phyloP scores from a whole-genome alignment of 1,284 basidiomycete species.

The Naganishia albida region DNA sequence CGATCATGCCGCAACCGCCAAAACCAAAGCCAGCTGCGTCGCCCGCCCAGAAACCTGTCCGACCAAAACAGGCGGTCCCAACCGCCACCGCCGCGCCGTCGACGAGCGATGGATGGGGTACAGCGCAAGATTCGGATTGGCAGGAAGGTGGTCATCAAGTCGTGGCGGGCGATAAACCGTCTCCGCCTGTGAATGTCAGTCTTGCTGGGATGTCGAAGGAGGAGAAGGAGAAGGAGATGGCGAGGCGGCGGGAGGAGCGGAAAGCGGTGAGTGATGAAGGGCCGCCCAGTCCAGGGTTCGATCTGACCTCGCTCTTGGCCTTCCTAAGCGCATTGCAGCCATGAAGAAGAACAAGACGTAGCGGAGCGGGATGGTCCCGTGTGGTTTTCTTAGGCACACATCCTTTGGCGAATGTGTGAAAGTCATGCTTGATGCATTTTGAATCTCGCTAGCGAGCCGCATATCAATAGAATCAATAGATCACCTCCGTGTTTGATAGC shows the following conservation, averaged over 20 bases:
- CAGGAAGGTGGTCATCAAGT: slow-evolving; percentile 38
- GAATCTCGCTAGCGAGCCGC: too few relatives aligned
- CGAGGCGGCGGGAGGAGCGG: slow-evolving; percentile 79
- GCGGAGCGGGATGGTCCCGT: neutral
- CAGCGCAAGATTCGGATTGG: slow-evolving; percentile 35
- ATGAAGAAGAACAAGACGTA: slow-evolving; percentile 52
- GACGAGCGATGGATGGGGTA: slow-evolving; percentile 20
- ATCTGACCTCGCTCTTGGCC: neutral
- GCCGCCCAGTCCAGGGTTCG: too few relatives aligned
- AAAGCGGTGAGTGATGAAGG: slow-evolving; percentile 56
- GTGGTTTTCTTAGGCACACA: neutral
- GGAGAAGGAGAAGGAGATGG: slow-evolving; percentile 85
- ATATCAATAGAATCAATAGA: too few relatives aligned
- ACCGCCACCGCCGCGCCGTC: slow-evolving; percentile 19
- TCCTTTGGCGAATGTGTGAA: too few relatives aligned
- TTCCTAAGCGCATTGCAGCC: slow-evolving; percentile 47
- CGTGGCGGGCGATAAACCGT: slow-evolving; percentile 39
- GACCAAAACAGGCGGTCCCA: slow-evolving; percentile 40
- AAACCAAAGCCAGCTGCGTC: slow-evolving; percentile 23
- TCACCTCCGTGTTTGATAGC: too few relatives aligned
- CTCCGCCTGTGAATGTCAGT: slow-evolving; percentile 42
- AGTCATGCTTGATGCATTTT: too few relatives aligned
- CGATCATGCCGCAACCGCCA: slow-evolving; percentile 4
- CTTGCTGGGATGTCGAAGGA: slow-evolving; percentile 68
- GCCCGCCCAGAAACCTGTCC: slow-evolving; percentile 20